A percentile compares a stretch with the other conserved stretches of the same genome.
Conservation (phyloP, 2,329 filamentous ascomycete genomes). For the Colletotrichum horii region DNA sequence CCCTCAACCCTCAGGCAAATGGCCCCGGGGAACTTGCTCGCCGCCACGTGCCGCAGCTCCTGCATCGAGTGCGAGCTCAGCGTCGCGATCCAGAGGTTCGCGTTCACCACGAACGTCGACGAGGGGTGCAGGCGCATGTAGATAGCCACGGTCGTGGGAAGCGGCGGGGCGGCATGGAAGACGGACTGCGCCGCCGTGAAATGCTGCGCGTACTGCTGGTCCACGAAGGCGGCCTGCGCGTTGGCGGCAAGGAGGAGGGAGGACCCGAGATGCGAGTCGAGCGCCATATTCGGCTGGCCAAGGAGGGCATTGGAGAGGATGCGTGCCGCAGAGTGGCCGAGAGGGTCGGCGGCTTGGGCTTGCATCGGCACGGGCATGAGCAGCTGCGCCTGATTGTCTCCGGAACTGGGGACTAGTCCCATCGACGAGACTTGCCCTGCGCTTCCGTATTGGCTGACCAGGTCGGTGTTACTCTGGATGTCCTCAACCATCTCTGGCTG, state of each 20-base stretch:
- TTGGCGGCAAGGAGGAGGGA: slow-evolving; percentile 44
- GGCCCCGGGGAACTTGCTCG: slow-evolving; percentile 64
- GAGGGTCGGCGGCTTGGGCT: slow-evolving; percentile 2
- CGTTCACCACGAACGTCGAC: slow-evolving; percentile 58
- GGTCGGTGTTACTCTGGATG: neutral
- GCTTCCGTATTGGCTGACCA: slow-evolving; percentile 7
- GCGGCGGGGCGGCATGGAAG: slow-evolving; percentile 24
- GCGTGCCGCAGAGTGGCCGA: slow-evolving; percentile 4
- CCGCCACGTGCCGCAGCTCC: slow-evolving; percentile 68
- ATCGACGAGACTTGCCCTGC: slow-evolving; percentile 14
- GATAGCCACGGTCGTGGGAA: slow-evolving; percentile 52
- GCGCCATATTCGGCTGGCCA: slow-evolving; percentile 25
- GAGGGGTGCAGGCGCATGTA: slow-evolving; percentile 73
- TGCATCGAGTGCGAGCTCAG: slow-evolving; percentile 62
- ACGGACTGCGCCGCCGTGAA: slow-evolving; percentile 28
- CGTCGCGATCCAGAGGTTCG: slow-evolving; percentile 70
- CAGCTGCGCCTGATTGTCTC: slow-evolving; percentile 8
- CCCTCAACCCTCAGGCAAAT: slow-evolving; percentile 69
- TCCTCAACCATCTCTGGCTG: slow-evolving; percentile 20
- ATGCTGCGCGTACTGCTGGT: slow-evolving; percentile 35
- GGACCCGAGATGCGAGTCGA: slow-evolving; percentile 41
- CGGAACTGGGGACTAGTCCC: slow-evolving; percentile 7
- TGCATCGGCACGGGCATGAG: slow-evolving; percentile 18
- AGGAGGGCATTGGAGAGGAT: slow-evolving; percentile 11
- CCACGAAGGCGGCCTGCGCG: slow-evolving; percentile 39